phyloP scores from a whole-genome alignment of 129 eudicot species.

The Tanacetum coccineum region DNA sequence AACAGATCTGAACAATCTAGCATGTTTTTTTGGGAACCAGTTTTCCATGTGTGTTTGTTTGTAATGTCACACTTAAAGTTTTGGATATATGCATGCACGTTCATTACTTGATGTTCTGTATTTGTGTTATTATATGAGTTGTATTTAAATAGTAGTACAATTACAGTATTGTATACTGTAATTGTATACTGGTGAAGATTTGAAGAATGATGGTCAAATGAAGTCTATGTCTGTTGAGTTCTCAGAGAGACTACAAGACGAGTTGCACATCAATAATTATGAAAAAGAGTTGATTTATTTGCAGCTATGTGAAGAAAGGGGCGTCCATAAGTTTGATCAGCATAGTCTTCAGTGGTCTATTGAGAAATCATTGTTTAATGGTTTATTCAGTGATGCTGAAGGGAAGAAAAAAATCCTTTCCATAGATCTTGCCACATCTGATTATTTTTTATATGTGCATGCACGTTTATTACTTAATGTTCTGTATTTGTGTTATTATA shows the following conservation, averaged over 20 bases:
- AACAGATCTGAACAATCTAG: too few species aligned
- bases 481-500: too few species aligned
- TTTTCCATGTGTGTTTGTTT: too few species aligned
- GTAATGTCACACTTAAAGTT: too few species aligned
- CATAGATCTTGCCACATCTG: constrained; percentile 50
- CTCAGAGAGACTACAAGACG: constrained; percentile 52
- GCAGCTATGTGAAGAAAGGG: constrained; percentile 49
- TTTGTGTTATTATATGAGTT: too few species aligned
- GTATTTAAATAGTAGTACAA: too few species aligned
- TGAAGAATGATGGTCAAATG: constrained; percentile 19
- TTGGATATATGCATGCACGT: too few species aligned
- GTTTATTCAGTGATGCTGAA: constrained; percentile 40
- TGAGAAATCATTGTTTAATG: constrained; percentile 38
- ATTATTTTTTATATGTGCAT: too few species aligned
- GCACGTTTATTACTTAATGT: too few species aligned
- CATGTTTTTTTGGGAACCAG: too few species aligned
- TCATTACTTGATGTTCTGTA: too few species aligned
- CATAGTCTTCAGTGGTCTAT: constrained; percentile 35
- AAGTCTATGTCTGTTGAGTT: constrained; percentile 29
- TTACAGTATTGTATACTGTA: too few species aligned
- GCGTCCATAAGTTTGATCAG: constrained; percentile 23
- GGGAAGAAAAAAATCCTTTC: constrained; percentile 45
- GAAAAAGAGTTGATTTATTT: constrained; percentile 50
- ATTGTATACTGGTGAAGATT: constrained; percentile 17
- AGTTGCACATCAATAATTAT: constrained; percentile 46